These are phyloP conservation scores for Fusarium sp. DNA, from an alignment of 2,329 filamentous ascomycete genomes.

Conservation along the genomic window DNA sequence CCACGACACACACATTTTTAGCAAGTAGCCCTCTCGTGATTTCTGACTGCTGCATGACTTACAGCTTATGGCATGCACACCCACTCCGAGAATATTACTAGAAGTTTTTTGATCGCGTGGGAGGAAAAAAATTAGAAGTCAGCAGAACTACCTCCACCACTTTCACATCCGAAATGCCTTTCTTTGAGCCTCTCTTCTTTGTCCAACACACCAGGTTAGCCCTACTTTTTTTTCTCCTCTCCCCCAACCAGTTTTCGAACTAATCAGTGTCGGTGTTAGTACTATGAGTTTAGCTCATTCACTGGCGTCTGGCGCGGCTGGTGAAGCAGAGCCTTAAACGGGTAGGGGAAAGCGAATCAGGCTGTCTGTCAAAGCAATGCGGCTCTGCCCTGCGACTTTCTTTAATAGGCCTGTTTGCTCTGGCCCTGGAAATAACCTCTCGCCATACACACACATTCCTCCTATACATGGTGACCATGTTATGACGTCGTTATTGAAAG, in stretches of 20 bases:
- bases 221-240: neutral
- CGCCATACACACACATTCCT: neutral
- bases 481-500: neutral
- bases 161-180: neutral
- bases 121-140: neutral
- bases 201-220: neutral
- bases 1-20: neutral
- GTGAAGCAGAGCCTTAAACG: neutral
- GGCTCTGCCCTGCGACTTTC: conserved; percentile 19
- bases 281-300: neutral
- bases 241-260: neutral
- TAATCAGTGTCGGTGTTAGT: neutral
- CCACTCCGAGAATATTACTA: neutral
- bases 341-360: neutral
- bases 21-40: neutral
- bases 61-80: neutral
- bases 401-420: neutral
- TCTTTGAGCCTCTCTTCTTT: neutral
- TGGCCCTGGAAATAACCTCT: conserved; percentile 20
- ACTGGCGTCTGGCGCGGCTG: neutral
- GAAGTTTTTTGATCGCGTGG: neutral
- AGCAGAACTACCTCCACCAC: neutral
- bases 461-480: conserved; percentile 27
- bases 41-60: neutral
- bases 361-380: neutral